A percentile compares a stretch with the other conserved stretches of the same genome.
Conservation (phyloP, 345 rosid genomes). For the Pseudoturritis turrita region DNA sequence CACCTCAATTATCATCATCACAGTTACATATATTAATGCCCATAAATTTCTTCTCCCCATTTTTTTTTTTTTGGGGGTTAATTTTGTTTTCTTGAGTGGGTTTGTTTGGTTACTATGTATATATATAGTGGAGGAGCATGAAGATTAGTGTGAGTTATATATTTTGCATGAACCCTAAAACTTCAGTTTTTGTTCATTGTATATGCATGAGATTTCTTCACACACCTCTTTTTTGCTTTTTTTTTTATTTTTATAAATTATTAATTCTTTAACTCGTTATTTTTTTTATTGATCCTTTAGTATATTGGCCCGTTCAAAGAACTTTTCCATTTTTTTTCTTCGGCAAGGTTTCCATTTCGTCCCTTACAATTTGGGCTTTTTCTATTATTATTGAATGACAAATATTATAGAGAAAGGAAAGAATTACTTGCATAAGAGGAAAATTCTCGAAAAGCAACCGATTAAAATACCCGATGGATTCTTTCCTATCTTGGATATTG, state of each 20-base stretch:
- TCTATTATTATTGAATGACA: background rate
- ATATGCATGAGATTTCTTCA: slow-evolving; percentile 23
- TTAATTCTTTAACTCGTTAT: too few species aligned
- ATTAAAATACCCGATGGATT: background rate
- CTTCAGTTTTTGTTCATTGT: slow-evolving; percentile 1
- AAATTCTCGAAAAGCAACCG: background rate
- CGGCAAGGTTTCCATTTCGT: background rate
- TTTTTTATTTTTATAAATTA: background rate
- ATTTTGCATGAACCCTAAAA: slow-evolving; percentile 10
- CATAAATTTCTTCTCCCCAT: slow-evolving; percentile 5
- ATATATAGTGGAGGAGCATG: slow-evolving; percentile 13
- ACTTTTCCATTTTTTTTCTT: background rate
- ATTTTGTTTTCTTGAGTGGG: background rate
- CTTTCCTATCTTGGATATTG: background rate
- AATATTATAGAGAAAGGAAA: background rate
- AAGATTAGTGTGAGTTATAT: background rate
- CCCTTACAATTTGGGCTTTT: background rate
- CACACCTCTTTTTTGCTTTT: background rate
- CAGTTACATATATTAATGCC: background rate
- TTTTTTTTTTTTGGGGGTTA: background rate
- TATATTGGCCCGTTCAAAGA: background rate
- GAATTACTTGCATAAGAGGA: slow-evolving; percentile 15
- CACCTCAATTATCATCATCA: background rate
- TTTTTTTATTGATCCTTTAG: background rate
- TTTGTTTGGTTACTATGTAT: background rate